Percentiles rank a stretch among this genome's conserved stretches.
Conservation (phyloP, 208 protist genomes). For the Acanthamoeba royreba region DNA sequence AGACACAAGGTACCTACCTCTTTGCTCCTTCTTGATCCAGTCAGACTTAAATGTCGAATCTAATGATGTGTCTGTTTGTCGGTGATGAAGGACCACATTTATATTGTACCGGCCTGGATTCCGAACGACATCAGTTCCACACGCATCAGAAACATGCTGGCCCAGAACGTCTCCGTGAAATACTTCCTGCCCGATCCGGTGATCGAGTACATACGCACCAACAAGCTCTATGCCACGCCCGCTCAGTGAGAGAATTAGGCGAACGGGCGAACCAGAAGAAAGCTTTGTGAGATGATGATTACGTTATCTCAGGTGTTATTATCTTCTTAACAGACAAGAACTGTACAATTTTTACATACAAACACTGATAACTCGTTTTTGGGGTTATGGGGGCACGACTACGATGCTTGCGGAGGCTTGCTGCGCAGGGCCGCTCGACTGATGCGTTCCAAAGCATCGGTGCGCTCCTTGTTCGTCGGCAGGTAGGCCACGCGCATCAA, state of each 20-base stretch:
- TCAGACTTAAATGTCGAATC: background rate
- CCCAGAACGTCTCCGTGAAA: background rate
- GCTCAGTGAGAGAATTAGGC: background rate
- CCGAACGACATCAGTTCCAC: conserved; percentile 34
- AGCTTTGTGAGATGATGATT: too few relatives aligned
- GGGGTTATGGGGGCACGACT: too few relatives aligned
- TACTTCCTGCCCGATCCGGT: conserved; percentile 35
- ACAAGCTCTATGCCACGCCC: background rate
- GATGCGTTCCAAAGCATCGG: too few relatives aligned
- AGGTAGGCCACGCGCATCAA: too few relatives aligned
- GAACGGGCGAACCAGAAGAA: too few relatives aligned
- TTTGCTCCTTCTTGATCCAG: background rate
- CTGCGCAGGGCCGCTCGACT: too few relatives aligned
- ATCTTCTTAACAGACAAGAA: too few relatives aligned
- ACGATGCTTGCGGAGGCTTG: too few relatives aligned
- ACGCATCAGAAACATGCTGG: background rate
- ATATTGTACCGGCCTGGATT: conserved; percentile 1
- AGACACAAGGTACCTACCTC: background rate
- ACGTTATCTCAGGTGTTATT: too few relatives aligned
- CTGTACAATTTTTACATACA: too few relatives aligned
- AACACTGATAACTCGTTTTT: too few relatives aligned
- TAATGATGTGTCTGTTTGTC: background rate
- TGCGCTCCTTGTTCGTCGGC: too few relatives aligned
- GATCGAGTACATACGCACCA: background rate
- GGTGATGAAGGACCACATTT: background rate